These are phyloP conservation scores for Filosporella fistucella DNA, from an alignment of 495 filamentous ascomycete genomes.

Conservation along the genomic window DNA sequence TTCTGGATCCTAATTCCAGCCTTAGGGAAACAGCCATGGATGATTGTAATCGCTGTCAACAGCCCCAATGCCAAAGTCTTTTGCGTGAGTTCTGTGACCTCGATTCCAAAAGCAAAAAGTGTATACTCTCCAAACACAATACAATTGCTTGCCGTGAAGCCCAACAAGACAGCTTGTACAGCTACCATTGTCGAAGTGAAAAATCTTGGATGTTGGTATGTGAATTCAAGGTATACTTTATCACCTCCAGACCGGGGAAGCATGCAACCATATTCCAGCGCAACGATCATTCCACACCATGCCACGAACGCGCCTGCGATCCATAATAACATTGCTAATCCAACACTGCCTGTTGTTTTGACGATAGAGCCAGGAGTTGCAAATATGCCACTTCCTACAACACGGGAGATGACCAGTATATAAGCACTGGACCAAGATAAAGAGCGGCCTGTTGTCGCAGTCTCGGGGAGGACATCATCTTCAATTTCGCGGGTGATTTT, in stretches of 20 bases:
- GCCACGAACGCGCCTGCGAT: conserved; percentile 55
- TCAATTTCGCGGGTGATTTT: conserved; percentile 32
- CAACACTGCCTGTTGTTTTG: conserved; percentile 63
- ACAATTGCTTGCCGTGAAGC: conserved; percentile 67
- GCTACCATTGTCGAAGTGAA: conserved; percentile 65
- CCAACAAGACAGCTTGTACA: conserved; percentile 62
- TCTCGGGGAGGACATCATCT: conserved; percentile 58
- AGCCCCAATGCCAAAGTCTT: conserved; percentile 43
- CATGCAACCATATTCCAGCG: conserved; percentile 69
- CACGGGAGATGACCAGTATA: conserved; percentile 69
- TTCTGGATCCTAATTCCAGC: conserved; percentile 64
- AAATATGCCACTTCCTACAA: conserved; percentile 75
- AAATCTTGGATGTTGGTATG: conserved; percentile 64
- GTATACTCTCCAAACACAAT: conserved; percentile 69
- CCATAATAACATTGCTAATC: conserved; percentile 61
- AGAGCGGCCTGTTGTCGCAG: conserved; percentile 57
- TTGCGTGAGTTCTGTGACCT: conserved; percentile 45
- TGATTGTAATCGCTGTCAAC: conserved; percentile 53
- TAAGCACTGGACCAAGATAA: conserved; percentile 65
- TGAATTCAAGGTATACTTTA: conserved; percentile 77
- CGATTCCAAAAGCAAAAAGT: conserved; percentile 53
- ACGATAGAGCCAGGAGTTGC: conserved; percentile 67
- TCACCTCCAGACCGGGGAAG: conserved; percentile 64
- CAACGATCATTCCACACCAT: conserved; percentile 54
- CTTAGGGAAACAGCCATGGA: conserved; percentile 58